These are phyloP conservation scores for Polytolypa hystricis DNA, from an alignment of 2,329 filamentous ascomycete species.

Conservation along the genomic window DNA sequence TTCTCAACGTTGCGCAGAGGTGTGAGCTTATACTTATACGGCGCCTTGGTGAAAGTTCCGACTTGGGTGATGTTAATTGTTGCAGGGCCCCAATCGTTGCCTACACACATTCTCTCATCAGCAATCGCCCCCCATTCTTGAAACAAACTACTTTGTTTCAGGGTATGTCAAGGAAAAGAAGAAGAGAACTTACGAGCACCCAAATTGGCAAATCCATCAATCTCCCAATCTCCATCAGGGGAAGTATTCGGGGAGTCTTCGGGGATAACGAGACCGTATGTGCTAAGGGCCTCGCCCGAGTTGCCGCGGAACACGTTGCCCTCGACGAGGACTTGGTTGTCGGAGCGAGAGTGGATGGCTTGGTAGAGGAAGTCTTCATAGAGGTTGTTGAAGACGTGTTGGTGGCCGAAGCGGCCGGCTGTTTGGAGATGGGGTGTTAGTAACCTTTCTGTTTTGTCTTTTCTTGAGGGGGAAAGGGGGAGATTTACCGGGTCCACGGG, in stretches of 20 bases:
- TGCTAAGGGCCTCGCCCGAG: conserved; percentile 41
- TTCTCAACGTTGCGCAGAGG: conserved; percentile 33
- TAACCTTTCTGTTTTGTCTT: too few relatives aligned
- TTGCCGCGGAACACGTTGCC: conserved; percentile 39
- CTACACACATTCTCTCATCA: conserved; percentile 9
- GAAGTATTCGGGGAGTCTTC: conserved; percentile 45
- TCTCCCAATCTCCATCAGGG: conserved; percentile 42
- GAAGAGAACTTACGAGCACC: conserved; percentile 29
- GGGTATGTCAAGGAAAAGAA: conserved; percentile 23
- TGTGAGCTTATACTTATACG: conserved; percentile 41
- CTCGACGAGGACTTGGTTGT: conserved; percentile 41
- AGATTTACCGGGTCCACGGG: conserved; percentile 28
- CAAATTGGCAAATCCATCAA: conserved; percentile 45
- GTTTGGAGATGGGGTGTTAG: neutral
- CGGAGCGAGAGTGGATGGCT: conserved; percentile 39
- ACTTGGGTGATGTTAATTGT: conserved; percentile 43
- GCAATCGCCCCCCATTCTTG: neutral
- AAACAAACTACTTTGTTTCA: neutral
- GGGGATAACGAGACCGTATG: conserved; percentile 46
- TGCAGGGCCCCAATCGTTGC: conserved; percentile 40
- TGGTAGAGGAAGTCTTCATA: conserved; percentile 40
- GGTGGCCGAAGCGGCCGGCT: conserved; percentile 40
- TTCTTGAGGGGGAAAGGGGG: neutral
- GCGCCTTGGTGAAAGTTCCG: conserved; percentile 39
- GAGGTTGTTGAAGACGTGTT: conserved; percentile 41